Conservation (phyloP, 1,284 basidiomycete genomes). For the Sparassis latifolia region DNA sequence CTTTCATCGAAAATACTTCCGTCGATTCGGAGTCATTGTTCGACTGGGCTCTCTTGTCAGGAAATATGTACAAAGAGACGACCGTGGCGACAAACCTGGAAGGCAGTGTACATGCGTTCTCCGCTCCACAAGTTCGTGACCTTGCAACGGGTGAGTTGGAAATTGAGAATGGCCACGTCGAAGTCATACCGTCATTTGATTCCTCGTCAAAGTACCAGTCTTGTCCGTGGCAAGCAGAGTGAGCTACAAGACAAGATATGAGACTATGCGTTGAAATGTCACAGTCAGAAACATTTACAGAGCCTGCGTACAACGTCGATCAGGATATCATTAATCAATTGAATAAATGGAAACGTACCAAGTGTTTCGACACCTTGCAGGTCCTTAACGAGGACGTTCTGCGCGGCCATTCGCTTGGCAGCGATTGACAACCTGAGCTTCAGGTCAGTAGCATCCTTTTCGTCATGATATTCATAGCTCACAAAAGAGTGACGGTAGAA, state of each 20-base stretch:
- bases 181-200: constrained; percentile 59
- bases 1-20: constrained; percentile 40
- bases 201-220: constrained; percentile 69
- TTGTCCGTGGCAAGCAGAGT: constrained; percentile 70
- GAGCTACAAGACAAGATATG: constrained; percentile 28
- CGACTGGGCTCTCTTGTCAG: constrained; percentile 29
- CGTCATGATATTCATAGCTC: constrained; percentile 5
- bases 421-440: constrained; percentile 53
- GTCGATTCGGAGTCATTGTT: constrained; percentile 58
- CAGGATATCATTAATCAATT: background rate
- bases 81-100: constrained; percentile 35
- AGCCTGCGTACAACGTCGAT: constrained; percentile 25
- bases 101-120: constrained; percentile 51
- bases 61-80: background rate
- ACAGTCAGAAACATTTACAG: constrained; percentile 18
- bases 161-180: background rate
- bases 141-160: constrained; percentile 18
- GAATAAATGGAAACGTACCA: constrained; percentile 19
- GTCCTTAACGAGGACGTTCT: constrained; percentile 67
- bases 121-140: constrained; percentile 62
- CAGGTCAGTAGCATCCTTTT: background rate
- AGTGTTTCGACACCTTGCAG: constrained; percentile 69
- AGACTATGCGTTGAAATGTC: background rate
- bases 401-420: constrained; percentile 65
- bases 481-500: constrained; percentile 61